A percentile compares a stretch with the other conserved stretches of the same genome.
phyloP scores from a whole-genome alignment of 2,329 filamentous ascomycete genomes.

The Claviceps sp. region DNA sequence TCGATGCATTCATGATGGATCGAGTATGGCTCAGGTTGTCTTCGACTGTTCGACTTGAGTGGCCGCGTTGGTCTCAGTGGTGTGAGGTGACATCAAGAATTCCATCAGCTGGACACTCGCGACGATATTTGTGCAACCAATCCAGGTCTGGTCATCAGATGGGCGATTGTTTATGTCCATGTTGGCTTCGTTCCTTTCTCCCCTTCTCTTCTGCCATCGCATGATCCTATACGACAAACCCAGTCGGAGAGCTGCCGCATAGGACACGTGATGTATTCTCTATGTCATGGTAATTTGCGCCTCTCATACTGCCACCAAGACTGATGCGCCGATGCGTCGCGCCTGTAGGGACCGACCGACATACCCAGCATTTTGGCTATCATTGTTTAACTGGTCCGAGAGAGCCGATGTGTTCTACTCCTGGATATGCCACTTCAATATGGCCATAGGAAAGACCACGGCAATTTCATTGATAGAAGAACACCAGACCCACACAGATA shows the following conservation, averaged over 20 bases:
- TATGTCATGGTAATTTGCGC: constrained; percentile 3
- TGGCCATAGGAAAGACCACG: constrained; percentile 2
- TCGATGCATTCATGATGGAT: neutral
- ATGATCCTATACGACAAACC: constrained; percentile 3
- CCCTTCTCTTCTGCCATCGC: neutral
- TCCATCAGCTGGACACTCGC: constrained; percentile 1
- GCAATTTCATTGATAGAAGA: constrained; percentile 5
- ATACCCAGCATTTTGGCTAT: neutral
- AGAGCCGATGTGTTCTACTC: neutral
- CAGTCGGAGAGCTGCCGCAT: constrained; percentile 2
- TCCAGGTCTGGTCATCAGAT: neutral
- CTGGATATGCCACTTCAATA: constrained; percentile 1
- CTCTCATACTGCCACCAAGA: neutral
- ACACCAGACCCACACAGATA: constrained; percentile 5
- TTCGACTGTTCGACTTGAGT: neutral
- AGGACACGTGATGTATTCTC: constrained; percentile 7
- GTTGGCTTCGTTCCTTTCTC: neutral
- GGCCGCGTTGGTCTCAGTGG: neutral
- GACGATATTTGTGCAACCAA: constrained; percentile 2
- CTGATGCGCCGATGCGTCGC: neutral
- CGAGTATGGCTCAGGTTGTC: neutral
- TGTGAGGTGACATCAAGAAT: constrained; percentile 2
- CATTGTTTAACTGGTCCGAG: constrained; percentile 2
- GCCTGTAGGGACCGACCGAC: neutral
- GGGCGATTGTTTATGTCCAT: constrained; percentile 1